Percentiles rank a stretch among this genome's conserved stretches.
Evolutionary conservation across 805 yeast species (phyloP).

Genomic region (Tetrapisispora namnaoensis): DNA sequence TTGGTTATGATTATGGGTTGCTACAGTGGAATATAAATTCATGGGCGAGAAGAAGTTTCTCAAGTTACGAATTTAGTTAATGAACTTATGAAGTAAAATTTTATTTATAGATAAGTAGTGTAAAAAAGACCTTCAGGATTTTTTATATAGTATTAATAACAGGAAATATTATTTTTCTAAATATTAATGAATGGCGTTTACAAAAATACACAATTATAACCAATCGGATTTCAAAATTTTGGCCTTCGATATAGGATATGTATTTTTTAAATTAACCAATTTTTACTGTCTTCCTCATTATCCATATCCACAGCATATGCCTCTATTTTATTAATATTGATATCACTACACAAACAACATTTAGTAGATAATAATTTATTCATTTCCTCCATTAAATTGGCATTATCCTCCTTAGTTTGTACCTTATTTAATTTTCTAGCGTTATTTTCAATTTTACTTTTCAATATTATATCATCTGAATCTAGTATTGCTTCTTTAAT

Average conservation of each 20-base stretch:
- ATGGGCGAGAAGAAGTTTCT: conserved; percentile 52
- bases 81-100: too few relatives aligned
- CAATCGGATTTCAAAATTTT: too few relatives aligned
- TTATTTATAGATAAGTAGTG: not conserved
- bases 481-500: conserved; percentile 49
- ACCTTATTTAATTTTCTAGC: conserved; percentile 20
- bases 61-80: conserved; percentile 40
- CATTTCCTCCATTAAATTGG: conserved; percentile 54
- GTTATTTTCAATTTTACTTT: conserved; percentile 46
- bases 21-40: conserved; percentile 61
- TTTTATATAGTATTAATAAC: too few relatives aligned
- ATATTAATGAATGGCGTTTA: not conserved
- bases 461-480: conserved; percentile 58
- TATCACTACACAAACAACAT: conserved; percentile 71
- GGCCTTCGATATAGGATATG: too few relatives aligned
- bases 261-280: conserved; percentile 37
- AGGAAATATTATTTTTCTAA: not conserved
- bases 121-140: not conserved
- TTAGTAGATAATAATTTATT: conserved; percentile 51
- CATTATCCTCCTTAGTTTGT: conserved; percentile 20
- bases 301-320: conserved; percentile 39
- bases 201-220: too few relatives aligned
- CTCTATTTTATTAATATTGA: conserved; percentile 61
- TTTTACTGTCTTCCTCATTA: conserved; percentile 33
- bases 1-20: conserved; percentile 61